Base-by-base conservation (phyloP, 306 rosid species). In the Pachyrhizus erosus region DNA sequence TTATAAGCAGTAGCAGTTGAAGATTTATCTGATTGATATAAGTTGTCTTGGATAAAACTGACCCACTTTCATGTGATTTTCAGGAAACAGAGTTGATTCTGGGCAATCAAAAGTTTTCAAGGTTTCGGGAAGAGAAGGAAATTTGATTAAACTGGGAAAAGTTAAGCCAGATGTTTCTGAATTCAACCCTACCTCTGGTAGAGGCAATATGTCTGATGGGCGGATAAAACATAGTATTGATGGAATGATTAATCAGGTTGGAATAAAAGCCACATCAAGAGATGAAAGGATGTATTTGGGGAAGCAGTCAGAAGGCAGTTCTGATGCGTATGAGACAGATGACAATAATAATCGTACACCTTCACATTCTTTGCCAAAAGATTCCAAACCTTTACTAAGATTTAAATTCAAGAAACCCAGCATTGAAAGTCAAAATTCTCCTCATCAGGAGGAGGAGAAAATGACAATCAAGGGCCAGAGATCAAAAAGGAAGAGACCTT, bases 401-500 rank as follows among this genome's bases (percentile, higher is more conserved):
- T 87, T 96, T 73, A 96, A 96, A 86, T 89, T 96, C 64, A 91
- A 91, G 89, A 96, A 89, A 76, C 97, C 98, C 48, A 83, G 80
- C 76, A 43, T 78, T 23, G 97, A 89, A 75, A 93, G 82, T 88
- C 94, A 89, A 88, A 89, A 70, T 89, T 88, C 90, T 82, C 61
- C 88, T 71, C 88, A 70, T 45, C 91, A 5, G 24, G 98, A 92
- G 86, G 99, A 91, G 84, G 98, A 93, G 73, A 93, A 82, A 85
- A 92, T 84, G 67, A 86, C 85, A 21, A 86, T 92, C 77, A 96
- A 96, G 87, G 99, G 99, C 40, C 99, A 93, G 70, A 91, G 99
- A 83, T 96, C 99, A 10, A 96, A 96, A 88, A 86, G 99, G 83
- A 96, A 94, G 90, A 89, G 97, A 75, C 94, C 98, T 17, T 92